Conservation (phyloP, 352 stramenopile species). For the Lagenidium giganteum region DNA sequence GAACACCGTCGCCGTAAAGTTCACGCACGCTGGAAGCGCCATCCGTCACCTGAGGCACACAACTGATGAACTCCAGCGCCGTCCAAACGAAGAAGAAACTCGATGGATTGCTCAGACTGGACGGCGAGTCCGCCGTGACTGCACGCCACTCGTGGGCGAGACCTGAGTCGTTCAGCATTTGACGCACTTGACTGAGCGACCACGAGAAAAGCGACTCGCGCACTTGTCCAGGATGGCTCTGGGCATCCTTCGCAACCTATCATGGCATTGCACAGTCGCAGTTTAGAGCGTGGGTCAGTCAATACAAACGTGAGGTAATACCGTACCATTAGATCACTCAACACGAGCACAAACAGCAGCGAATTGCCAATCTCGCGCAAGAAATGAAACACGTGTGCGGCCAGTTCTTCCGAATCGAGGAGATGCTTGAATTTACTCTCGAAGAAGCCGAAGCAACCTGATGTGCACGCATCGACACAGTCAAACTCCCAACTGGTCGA, state of each 20-base stretch:
- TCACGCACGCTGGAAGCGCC: conserved; percentile 13
- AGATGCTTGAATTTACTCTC: conserved; percentile 79
- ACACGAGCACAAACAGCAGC: conserved; percentile 48
- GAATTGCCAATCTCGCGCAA: conserved; percentile 77
- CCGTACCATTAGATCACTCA: conserved; percentile 32
- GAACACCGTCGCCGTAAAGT: conserved; percentile 52
- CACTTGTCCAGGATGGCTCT: background rate
- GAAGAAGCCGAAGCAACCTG: conserved; percentile 75
- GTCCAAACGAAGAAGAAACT: conserved; percentile 64
- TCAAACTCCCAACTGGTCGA: background rate
- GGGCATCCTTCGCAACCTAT: no score
- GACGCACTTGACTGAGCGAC: conserved; percentile 3
- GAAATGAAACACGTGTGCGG: conserved; percentile 80
- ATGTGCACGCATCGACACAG: conserved; percentile 2
- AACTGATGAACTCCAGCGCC: conserved; percentile 59
- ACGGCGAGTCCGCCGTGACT: no score
- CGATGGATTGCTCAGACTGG: conserved; percentile 28
- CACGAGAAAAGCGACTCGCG: background rate
- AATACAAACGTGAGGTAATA: background rate
- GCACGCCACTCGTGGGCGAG: conserved; percentile 38
- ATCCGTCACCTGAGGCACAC: conserved; percentile 13
- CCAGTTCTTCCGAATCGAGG: conserved; percentile 72
- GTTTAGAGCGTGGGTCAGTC: no score
- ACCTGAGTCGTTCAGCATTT: conserved; percentile 22
- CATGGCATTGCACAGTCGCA: no score